Percentiles rank a stretch among this genome's conserved stretches.
Evolutionary conservation across 805 yeast genomes (phyloP).

Genomic region (Vanderwaltozyma polyspora): DNA sequence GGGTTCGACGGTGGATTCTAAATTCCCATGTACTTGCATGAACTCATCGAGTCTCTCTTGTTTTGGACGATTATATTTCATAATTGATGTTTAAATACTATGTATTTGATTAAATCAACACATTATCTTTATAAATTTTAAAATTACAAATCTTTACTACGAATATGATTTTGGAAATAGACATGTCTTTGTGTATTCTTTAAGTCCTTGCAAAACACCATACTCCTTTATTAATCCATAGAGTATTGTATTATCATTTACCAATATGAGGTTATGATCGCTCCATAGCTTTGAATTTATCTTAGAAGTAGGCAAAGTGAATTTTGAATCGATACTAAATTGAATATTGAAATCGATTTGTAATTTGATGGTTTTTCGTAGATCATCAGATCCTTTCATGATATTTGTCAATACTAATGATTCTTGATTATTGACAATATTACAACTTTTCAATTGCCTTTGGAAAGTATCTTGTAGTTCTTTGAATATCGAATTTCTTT

Average conservation of each 20-base stretch:
- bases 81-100: no score
- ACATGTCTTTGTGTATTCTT: slow-evolving; percentile 8
- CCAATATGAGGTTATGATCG: not conserved
- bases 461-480: not conserved
- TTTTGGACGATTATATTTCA: no score
- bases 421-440: not conserved
- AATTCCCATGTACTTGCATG: no score
- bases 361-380: not conserved
- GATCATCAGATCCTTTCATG: not conserved
- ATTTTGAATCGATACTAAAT: not conserved
- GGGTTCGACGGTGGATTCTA: slow-evolving; percentile 19
- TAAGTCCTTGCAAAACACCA: slow-evolving; percentile 13
- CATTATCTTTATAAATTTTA: not conserved
- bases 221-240: slow-evolving; percentile 14
- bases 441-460: not conserved
- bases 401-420: not conserved
- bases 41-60: no score
- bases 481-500: slow-evolving; percentile 6
- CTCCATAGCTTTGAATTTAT: slow-evolving; percentile 3
- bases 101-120: no score
- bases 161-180: slow-evolving; percentile 3
- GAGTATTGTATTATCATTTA: slow-evolving; percentile 6
- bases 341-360: not conserved
- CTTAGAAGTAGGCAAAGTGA: slow-evolving; percentile 4
- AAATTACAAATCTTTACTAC: not conserved